Evolutionary conservation across 306 rosid genomes (phyloP), one percentile per base, ranked within the genome.

Genomic region (Mimosa pudica): DNA sequence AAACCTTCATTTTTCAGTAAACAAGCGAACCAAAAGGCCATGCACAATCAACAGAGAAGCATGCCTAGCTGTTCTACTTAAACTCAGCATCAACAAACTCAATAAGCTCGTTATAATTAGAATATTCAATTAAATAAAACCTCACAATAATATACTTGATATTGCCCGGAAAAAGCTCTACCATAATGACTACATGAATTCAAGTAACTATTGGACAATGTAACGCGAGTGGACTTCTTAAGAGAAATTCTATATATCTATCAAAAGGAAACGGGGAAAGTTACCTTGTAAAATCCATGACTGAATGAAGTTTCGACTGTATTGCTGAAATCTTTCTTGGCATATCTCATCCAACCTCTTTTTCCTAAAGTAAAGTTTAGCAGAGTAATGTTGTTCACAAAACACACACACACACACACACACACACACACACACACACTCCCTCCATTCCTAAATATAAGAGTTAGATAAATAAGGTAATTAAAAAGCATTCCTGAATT

Each of bases 221-320:
- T 13, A 73, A 57, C 12, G 10, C 47, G 4, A 33, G 5, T 16
- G 24, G 74, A 68, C 71, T 17, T n/a, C 73, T 80, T 65, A 36
- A 38, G 12, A 5, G 11, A 55, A 10, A 71, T 33, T 77, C 68
- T 63, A 42, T 4, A 74, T 33, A 14, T 38, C 48, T 71, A 42
- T 24, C 65, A 16, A n/a, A 18, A 11, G 79, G 70, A n/a, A 55
- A 54, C 17, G 24, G 5, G 41, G 81, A 55, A 70, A 17, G 12
- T 85, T 79, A 92, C 98, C 98, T 90, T 92, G 98, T 85, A 92
- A 76, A 76, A 92, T 95, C 98, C 98, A 95, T 8, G 98, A 92
- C 68, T 91, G 98, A 45, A 95, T 91, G 71, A 88, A 78, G 24
- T 93, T 90, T 84, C 98, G 89, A 87, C 97, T 92, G 81, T 91